Conservation (phyloP, 352 stramenopile genomes). For the Globisporangium rhizosaccharum region DNA sequence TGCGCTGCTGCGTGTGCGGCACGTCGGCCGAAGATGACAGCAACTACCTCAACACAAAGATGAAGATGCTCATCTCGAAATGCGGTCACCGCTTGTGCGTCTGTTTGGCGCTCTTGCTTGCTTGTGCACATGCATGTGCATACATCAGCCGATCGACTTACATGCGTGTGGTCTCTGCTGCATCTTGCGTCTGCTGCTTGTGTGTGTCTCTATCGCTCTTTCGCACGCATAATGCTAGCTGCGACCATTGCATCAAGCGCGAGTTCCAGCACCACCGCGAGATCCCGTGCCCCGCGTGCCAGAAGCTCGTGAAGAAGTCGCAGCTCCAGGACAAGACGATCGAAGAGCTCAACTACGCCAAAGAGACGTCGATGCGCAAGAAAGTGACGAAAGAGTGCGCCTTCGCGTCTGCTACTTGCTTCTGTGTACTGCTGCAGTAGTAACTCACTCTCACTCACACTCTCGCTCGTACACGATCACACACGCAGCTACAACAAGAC, state of each 20-base stretch:
- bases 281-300: slow-evolving; percentile 74
- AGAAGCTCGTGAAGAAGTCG: slow-evolving; percentile 86
- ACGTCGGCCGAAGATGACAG: slow-evolving; percentile 80
- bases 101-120: neutral
- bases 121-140: too few relatives aligned
- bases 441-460: neutral
- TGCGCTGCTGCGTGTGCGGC: slow-evolving; percentile 86
- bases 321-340: slow-evolving; percentile 87
- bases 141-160: too few relatives aligned
- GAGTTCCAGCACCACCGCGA: slow-evolving; percentile 86
- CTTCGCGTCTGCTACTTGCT: too few relatives aligned
- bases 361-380: slow-evolving; percentile 83
- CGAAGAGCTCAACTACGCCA: slow-evolving; percentile 84
- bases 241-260: slow-evolving; percentile 82
- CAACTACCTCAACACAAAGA: slow-evolving; percentile 89
- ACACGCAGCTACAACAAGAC: slow-evolving; percentile 79
- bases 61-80: slow-evolving; percentile 91
- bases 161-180: neutral
- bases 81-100: slow-evolving; percentile 87
- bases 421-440: too few relatives aligned
- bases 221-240: slow-evolving; percentile 26
- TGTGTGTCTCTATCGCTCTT: neutral
- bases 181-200: neutral
- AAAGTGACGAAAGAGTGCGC: slow-evolving; percentile 82
- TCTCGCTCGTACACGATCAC: neutral